Evolutionary conservation across 2,329 filamentous ascomycete species (phyloP).

Genomic region (Ophiocordyceps australis): DNA sequence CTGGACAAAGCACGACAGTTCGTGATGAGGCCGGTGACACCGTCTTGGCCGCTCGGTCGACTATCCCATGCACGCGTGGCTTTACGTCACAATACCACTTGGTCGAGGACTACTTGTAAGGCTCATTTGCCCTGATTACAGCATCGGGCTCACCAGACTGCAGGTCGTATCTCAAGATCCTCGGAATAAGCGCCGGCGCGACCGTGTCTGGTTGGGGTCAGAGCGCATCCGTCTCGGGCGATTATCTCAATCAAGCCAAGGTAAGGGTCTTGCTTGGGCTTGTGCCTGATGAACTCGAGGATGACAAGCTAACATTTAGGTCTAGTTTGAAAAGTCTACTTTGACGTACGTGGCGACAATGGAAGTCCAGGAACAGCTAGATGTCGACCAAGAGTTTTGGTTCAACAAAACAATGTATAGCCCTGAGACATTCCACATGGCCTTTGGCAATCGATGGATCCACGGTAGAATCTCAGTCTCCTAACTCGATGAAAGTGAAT

Average conservation of each 20-base stretch:
- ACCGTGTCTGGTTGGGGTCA: constrained; percentile 1
- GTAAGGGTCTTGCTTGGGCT: neutral
- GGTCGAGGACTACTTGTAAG: neutral
- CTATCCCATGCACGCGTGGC: neutral
- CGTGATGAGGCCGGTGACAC: too few species aligned
- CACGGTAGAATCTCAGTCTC: neutral
- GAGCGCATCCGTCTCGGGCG: constrained; percentile 1
- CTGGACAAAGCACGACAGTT: too few species aligned
- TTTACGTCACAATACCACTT: neutral
- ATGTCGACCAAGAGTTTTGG: neutral
- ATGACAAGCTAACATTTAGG: too few species aligned
- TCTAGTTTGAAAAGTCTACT: neutral
- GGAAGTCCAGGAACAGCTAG: neutral
- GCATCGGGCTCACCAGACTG: neutral
- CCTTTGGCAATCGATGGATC: constrained; percentile 1
- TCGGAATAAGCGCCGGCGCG: constrained; percentile 1
- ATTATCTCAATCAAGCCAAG: constrained; percentile 1
- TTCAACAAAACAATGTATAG: neutral
- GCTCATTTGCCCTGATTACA: neutral
- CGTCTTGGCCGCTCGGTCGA: too few species aligned
- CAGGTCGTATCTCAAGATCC: constrained; percentile 1
- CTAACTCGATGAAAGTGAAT: neutral
- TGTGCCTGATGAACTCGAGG: neutral
- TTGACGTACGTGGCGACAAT: neutral
- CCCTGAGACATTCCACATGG: neutral